Base-by-base conservation (phyloP, 2,329 filamentous ascomycete species). In the Colletotrichum orbiculare region DNA sequence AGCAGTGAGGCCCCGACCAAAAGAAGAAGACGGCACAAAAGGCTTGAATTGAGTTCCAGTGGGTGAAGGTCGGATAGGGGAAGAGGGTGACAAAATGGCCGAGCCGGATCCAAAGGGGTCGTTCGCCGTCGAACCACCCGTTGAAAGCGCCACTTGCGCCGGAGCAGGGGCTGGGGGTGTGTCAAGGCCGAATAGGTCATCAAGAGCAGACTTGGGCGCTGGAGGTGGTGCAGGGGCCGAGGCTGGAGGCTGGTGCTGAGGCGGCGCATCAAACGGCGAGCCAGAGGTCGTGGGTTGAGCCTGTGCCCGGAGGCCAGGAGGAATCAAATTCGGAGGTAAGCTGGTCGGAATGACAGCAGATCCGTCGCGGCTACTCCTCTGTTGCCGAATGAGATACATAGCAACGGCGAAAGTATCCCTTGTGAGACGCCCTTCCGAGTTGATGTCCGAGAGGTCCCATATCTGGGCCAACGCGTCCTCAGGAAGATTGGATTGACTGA, bases 381-480 rank as follows among this genome's bases (percentile, higher is more conserved):
- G 94, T 75, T 97, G 92, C 67, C 94, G 88, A 71, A 99, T 97
- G 54, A 99, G 84, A 75, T 96, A 96, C 94, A 99, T 97, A 57
- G 96, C 95, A 50, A 99, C 94, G 0, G 96, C 94, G 74, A 99
- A 99, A 72, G 97, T 94, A 70, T 99, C 96, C 71, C 88, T 89
- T 50, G 86, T 94, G 61, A 99, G 82, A 62, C 91, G 90, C 10
- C 96, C 96, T 70, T 94, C 91, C 8, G 93, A 96, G 73, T 93
- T 93, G 77, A 97, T 93, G 78, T 99, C 96, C 12, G 96, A 91
- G 37, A 99, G 87, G 76, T 99, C 96, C 96, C 96, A 99, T 68
- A 99, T 97, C 72, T 96, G 92, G 37, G 96, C 96, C 57, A 99
- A 83, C 9, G 88, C 88, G 72, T 97, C 95, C 74, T 98, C 95